Conservation (phyloP, 768 basidiomycete species). For the Dentipellis sp. region DNA sequence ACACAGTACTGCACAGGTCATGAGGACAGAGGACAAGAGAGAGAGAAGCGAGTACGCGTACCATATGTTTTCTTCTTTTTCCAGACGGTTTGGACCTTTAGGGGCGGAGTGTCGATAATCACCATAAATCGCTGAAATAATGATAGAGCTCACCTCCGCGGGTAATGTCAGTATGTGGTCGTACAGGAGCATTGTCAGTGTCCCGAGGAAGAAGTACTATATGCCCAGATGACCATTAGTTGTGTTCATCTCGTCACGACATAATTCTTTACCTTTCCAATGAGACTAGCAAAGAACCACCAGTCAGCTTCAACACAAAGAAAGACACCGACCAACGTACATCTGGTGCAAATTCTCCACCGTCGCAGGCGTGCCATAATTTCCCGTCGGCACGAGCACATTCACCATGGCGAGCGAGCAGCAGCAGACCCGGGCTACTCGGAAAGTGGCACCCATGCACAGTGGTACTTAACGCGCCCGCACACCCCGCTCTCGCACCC, state of each 20-base stretch:
- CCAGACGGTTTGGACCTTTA: conserved; percentile 12
- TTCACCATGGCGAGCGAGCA: not conserved
- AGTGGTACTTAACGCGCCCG: too few species aligned
- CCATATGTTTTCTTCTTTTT: conserved; percentile 13
- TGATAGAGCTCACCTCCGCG: conserved; percentile 3
- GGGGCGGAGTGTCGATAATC: not conserved
- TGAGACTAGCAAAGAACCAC: not conserved
- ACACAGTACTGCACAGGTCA: conserved; percentile 6
- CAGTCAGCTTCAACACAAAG: not conserved
- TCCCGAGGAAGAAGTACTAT: conserved; percentile 12
- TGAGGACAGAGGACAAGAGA: not conserved
- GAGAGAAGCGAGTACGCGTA: not conserved
- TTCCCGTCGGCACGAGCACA: not conserved
- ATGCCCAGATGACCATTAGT: not conserved
- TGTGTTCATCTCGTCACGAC: too few species aligned
- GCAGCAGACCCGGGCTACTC: too few species aligned
- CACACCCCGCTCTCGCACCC: too few species aligned
- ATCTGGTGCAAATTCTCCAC: conserved; percentile 6
- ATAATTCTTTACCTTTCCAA: conserved; percentile 7
- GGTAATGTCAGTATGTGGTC: conserved; percentile 11
- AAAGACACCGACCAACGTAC: conserved; percentile 1
- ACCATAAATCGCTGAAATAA: not conserved
- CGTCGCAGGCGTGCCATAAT: not conserved
- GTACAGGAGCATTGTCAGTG: conserved; percentile 9
- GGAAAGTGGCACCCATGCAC: too few species aligned